Evolutionary conservation across 1,284 basidiomycete species (phyloP).

Genomic region (Schizophyllum commune): DNA sequence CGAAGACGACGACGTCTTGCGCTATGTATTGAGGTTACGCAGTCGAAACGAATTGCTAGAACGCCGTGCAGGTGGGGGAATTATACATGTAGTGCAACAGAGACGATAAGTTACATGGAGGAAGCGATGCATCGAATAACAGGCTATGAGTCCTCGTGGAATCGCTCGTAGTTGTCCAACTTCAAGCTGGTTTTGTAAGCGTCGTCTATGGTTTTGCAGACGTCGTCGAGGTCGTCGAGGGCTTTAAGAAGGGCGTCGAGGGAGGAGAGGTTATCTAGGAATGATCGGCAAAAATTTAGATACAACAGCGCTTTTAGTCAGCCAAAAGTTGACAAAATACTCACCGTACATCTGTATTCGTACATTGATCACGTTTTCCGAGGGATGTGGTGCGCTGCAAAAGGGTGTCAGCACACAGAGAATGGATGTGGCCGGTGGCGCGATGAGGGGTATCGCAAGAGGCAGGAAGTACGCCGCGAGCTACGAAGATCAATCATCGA

Average conservation of each 20-base stretch:
- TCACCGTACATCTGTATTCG: slow-evolving; percentile 98
- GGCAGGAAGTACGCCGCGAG: too few species aligned
- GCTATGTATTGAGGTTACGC: too few species aligned
- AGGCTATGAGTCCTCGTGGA: slow-evolving; percentile 50
- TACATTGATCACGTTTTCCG: slow-evolving; percentile 92
- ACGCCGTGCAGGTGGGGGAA: too few species aligned
- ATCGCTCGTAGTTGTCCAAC: slow-evolving; percentile 47
- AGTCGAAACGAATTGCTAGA: too few species aligned
- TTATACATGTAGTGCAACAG: neutral
- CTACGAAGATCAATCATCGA: too few species aligned
- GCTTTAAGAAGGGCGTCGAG: slow-evolving; percentile 71
- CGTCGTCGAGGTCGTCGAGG: slow-evolving; percentile 65
- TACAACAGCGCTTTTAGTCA: neutral
- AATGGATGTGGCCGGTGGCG: neutral
- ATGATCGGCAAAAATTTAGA: neutral
- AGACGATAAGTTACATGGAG: neutral
- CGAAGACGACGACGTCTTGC: too few species aligned
- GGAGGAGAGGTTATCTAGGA: slow-evolving; percentile 69
- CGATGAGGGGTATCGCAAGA: neutral
- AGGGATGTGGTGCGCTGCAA: slow-evolving; percentile 85
- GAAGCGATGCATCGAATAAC: neutral
- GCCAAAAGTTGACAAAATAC: slow-evolving; percentile 24
- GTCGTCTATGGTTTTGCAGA: slow-evolving; percentile 63
- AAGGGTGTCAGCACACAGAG: neutral
- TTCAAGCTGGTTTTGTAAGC: slow-evolving; percentile 55